Evolutionary conservation across 2,329 filamentous ascomycete species (phyloP), one percentile per base, ranked within the genome.

Genomic region (Thermoascus crustaceus): DNA sequence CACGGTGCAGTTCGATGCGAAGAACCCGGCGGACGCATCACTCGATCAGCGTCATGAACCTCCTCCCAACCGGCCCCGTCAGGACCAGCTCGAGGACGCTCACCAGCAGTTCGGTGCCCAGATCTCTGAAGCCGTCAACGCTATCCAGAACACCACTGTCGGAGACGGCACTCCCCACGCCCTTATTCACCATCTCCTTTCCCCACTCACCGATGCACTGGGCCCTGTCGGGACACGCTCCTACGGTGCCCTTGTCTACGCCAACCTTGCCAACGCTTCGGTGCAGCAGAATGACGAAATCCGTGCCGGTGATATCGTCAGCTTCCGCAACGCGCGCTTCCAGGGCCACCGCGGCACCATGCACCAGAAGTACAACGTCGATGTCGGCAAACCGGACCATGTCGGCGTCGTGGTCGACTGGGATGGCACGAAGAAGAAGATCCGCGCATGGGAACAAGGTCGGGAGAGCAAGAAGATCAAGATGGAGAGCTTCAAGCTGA

Each of bases 391-490:
- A 57, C 85, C 76, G 7, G 74, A 89, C 44, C 91, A 98, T 53
- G 89, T 96, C 0, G 91, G 76, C 2, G 68, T 98, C 2, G 89
- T 98, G 3, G 76, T 86, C 7, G 91, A 98, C 59, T 98, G 91
- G 91, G 91, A 98, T 59, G 91, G 91, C 3, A 94, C 86, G 25
- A 94, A 95, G 75, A 94, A 94, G 73, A 95, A 96, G 72, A 82
- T 98, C 17, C 71, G 88, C 18, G 88, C 82, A 2, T 96, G 86
- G 85, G 91, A 96, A 61, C 91, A 98, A 58, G 89, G 89, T 0
- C 71, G 89, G 9, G 89, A 96, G 67, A 88, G 79, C 58, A 89
- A 83, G 61, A 96, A 95, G 69, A 81, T 93, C 36, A 91, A 93
- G 68, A 68, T 85, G 42, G 89, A 96, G 69, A 94, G 87, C 64